These are phyloP conservation scores for Apophysomyces sp. DNA, from an alignment of 371 early-diverging fungal species.

Conservation along the genomic window DNA sequence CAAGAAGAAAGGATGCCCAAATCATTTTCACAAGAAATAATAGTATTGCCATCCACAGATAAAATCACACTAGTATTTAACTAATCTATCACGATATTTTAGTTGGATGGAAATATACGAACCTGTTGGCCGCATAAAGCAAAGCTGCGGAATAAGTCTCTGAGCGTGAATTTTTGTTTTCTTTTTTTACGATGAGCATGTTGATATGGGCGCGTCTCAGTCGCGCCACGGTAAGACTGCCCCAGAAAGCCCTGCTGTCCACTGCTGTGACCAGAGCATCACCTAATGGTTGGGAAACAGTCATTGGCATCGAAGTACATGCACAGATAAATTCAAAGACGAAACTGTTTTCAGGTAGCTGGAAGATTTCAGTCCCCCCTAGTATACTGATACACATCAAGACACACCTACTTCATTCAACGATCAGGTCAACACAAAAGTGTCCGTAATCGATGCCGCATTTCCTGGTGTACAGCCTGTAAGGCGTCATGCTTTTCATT, in stretches of 20 bases:
- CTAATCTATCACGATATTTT: too few relatives aligned
- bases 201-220: neutral
- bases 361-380: neutral
- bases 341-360: constrained; percentile 84
- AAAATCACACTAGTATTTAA: too few relatives aligned
- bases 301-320: constrained; percentile 92
- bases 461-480: constrained; percentile 77
- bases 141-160: neutral
- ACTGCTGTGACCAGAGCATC: neutral
- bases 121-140: neutral
- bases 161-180: neutral
- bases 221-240: neutral
- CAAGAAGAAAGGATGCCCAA: too few relatives aligned
- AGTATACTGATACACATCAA: neutral
- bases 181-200: neutral
- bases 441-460: constrained; percentile 77
- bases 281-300: constrained; percentile 61
- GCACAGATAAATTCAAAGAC: constrained; percentile 74
- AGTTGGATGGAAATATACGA: neutral
- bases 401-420: constrained; percentile 57
- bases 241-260: neutral
- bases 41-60: too few relatives aligned
- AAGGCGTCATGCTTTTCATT: constrained; percentile 2
- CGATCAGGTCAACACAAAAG: constrained; percentile 70
- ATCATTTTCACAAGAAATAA: too few relatives aligned